Evolutionary conservation across 345 rosid species (phyloP), one percentile per base, ranked within the genome.

Genomic region (Murraya paniculata): DNA sequence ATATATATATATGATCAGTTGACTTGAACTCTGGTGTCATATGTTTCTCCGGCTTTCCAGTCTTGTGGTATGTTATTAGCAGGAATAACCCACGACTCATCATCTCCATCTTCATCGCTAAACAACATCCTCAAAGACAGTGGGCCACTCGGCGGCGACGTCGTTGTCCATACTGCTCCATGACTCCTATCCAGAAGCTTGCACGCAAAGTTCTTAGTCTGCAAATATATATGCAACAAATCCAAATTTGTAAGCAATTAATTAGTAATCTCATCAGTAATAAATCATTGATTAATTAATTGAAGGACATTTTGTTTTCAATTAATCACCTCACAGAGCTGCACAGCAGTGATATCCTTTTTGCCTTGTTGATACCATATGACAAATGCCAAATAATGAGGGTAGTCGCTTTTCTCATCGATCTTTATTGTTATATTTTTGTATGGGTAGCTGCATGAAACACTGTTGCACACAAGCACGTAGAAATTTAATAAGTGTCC

Each of bases 291-390:
- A 53, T 33, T 9, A 19, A 41, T 69, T 35, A n/a, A 36, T 16
- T 69, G 11, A 53, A 65, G 13, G 57, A 59, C 58, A 50, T 14
- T 68, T 25, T 45, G 18, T 45, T 45, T 45, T 45, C 7, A 53
- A 53, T 53, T 53, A 18, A 18, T 85, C 48, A 91, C 95, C 91
- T 91, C 92, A 16, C 95, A 91, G 10, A 91, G 85, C 81, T 90
- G 93, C 68, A 91, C 95, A 11, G 92, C 95, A 0, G 91, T 88
- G 76, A 91, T 88, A 73, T 91, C 95, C 73, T 71, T 88, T 35
- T 78, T 82, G 41, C 95, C 95, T 84, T 91, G 92, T 77, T 91
- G 95, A 80, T 82, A 84, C 92, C 90, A 84, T 50, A 91, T 78
- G 58, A 83, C 83, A 68, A 91, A 91, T 58, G 78, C 95, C 81